Conservation (phyloP, 108 stramenopile species). For the Schizochytrium sp. region DNA sequence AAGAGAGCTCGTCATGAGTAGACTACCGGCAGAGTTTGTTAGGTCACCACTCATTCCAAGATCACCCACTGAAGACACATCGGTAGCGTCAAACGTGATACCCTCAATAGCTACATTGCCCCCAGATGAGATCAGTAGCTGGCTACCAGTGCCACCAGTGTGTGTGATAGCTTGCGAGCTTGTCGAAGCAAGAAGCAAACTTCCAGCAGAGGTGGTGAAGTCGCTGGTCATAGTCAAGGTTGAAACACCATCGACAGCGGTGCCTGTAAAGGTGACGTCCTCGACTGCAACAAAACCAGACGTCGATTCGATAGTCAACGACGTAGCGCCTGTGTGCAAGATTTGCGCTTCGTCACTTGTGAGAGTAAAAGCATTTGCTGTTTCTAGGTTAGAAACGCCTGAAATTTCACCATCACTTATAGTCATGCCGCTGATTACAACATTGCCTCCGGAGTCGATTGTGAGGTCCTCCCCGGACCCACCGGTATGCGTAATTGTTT, state of each 20-base stretch:
- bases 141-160: background rate
- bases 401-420: background rate
- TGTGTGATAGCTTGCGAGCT: background rate
- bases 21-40: background rate
- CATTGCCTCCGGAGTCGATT: background rate
- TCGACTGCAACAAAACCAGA: background rate
- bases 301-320: background rate
- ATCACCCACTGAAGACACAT: background rate
- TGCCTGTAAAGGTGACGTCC: constrained; percentile 8
- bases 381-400: background rate
- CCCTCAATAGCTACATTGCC: constrained; percentile 21
- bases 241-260: background rate
- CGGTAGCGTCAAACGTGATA: background rate
- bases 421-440: background rate
- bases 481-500: background rate
- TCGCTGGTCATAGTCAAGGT: background rate
- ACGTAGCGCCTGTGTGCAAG: background rate
- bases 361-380: background rate
- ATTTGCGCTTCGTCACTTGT: background rate
- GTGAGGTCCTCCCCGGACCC: background rate
- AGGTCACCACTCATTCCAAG: background rate
- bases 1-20: background rate
- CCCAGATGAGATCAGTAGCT: background rate
- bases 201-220: background rate
- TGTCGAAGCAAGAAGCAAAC: background rate